These are phyloP conservation scores for Ophiocordyceps camponoti-rufipedis DNA, from an alignment of 2,329 filamentous ascomycete species.

Conservation along the genomic window DNA sequence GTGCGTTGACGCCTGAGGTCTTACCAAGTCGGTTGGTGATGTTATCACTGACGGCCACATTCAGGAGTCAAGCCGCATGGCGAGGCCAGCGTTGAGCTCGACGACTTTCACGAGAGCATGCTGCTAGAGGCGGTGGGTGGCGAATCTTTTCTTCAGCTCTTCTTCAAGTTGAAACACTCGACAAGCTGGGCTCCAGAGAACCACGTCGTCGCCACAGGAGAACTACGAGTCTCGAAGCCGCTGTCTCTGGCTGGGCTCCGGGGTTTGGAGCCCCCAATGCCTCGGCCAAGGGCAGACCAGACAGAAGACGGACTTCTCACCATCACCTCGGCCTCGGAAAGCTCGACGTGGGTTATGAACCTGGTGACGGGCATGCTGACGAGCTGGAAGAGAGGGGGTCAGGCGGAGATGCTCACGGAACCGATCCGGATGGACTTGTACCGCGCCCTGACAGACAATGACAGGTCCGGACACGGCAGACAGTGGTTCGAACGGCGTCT, in stretches of 20 bases:
- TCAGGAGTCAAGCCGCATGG: slow-evolving; percentile 24
- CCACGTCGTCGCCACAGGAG: slow-evolving; percentile 32
- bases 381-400: slow-evolving; percentile 18
- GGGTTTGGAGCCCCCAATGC: slow-evolving; percentile 4
- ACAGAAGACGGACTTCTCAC: slow-evolving; percentile 8
- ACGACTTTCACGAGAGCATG: slow-evolving; percentile 10
- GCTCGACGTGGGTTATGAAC: slow-evolving; percentile 24
- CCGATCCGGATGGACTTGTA: slow-evolving; percentile 36
- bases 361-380: slow-evolving; percentile 21
- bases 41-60: too few relatives aligned
- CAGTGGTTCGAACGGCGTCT: slow-evolving; percentile 34
- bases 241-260: slow-evolving; percentile 9
- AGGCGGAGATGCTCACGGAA: slow-evolving; percentile 22
- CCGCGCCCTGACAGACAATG: slow-evolving; percentile 49
- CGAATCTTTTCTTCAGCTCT: slow-evolving; percentile 29
- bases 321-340: slow-evolving; percentile 16
- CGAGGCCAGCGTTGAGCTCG: slow-evolving; percentile 15
- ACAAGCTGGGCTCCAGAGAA: slow-evolving; percentile 33
- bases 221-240: slow-evolving; percentile 21
- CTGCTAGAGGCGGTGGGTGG: slow-evolving; percentile 6
- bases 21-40: too few relatives aligned
- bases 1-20: slow-evolving; percentile 7
- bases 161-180: slow-evolving; percentile 22
- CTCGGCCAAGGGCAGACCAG: slow-evolving; percentile 8
- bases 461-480: slow-evolving; percentile 34